Evolutionary conservation across 345 rosid genomes (phyloP), one percentile per base, ranked within the genome.

Genomic region (Rhodomyrtus tomentosa): DNA sequence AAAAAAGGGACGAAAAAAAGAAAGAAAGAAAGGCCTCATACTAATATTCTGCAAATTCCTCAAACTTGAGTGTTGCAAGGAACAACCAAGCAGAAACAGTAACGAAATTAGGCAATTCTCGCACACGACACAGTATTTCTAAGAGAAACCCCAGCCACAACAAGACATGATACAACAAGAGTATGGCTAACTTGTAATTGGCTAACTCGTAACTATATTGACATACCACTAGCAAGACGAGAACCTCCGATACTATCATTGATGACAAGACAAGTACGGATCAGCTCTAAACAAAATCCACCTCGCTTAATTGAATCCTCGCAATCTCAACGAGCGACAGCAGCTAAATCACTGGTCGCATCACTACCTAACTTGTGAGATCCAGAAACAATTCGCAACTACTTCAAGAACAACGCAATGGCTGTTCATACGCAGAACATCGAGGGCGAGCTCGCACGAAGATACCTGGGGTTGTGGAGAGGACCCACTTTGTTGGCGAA

Each of bases 401-500:
- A 32, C 51, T 20, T 49, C 82, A n/a, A 32, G 56, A 81, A 52
- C 58, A 29, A 52, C 58, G 83, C 40, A 50, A 50, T 14, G 1
- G 56, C 45, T 8, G 22, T 20, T 27, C n/a, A 50, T 22, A 81
- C 25, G 82, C 82, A 24, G 82, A 50, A 16, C 50, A 48, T 42
- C 51, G 82, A 79, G 50, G 25, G 49, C 24, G 16, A 18, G 48
- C 53, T 81, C 58, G 38, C 15, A 49, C 8, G 50, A 81, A 22
- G 42, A 54, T 80, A 93, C 98, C 95, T 93, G 89, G 97, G 99
- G 88, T 93, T 96, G 90, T 91, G 89, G 80, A 95, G 90, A 54
- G 98, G 97, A 58, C 96, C 97, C 53, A 92, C 91, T 91, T 91
- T 92, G 93, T 95, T 96, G 88, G 88, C 98, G 87, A 92, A 92